A percentile compares a stretch with the other conserved stretches of the same genome.
Evolutionary conservation across 441 rosid genomes (phyloP).

Genomic region (Euphorbia schlechtendalii): DNA sequence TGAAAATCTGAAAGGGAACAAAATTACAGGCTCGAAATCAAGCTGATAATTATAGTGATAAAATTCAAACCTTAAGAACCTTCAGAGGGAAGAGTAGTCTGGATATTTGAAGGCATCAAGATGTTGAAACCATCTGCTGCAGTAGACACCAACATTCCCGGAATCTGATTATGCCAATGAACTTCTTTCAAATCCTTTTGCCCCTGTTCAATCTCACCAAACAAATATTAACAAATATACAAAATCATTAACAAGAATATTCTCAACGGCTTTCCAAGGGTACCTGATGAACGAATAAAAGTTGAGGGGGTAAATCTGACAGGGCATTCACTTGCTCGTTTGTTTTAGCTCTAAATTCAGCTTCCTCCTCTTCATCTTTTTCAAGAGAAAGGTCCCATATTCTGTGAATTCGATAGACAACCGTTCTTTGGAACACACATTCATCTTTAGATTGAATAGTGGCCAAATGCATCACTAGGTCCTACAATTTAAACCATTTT

Average conservation of each 20-base stretch:
- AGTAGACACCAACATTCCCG: conserved; percentile 83
- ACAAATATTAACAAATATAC: not conserved
- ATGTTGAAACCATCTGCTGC: conserved; percentile 86
- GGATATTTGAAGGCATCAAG: conserved; percentile 91
- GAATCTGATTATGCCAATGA: conserved; percentile 89
- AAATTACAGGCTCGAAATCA: not conserved
- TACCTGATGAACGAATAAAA: conserved; percentile 61
- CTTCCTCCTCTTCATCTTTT: conserved; percentile 93
- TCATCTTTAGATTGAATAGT: not conserved
- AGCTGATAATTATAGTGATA: not conserved
- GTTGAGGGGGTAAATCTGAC: conserved; percentile 83
- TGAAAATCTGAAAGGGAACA: not conserved
- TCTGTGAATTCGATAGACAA: conserved; percentile 28
- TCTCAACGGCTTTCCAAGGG: not conserved
- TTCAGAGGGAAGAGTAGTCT: conserved; percentile 62
- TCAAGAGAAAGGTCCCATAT: conserved; percentile 97
- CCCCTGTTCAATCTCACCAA: conserved; percentile 45
- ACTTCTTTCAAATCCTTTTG: conserved; percentile 92
- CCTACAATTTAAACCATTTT: too few relatives aligned
- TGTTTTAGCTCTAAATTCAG: conserved; percentile 76
- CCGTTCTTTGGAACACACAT: not conserved
- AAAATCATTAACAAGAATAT: not conserved
- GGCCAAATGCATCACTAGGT: too few relatives aligned
- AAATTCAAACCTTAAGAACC: conserved; percentile 27
- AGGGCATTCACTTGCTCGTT: conserved; percentile 81